Evolutionary conservation across 2,329 filamentous ascomycete species (phyloP).

Genomic region (Lasiodiplodia sp.): DNA sequence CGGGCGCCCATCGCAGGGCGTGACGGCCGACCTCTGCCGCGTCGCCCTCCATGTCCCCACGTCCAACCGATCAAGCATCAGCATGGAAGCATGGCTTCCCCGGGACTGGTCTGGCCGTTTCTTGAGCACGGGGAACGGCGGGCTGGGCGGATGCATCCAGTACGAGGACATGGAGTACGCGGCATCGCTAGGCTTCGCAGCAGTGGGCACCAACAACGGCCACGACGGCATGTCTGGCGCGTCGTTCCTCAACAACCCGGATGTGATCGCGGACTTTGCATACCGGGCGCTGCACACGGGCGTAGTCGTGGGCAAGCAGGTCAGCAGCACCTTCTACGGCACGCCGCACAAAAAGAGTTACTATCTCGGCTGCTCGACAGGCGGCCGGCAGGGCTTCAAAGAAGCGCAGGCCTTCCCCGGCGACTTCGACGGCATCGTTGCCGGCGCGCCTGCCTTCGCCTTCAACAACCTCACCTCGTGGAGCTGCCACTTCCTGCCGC

Average conservation of each 20-base stretch:
- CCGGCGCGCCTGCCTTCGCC: conserved; percentile 43
- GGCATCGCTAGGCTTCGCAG: conserved; percentile 47
- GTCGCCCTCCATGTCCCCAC: conserved; percentile 52
- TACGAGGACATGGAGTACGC: conserved; percentile 50
- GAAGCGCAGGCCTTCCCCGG: conserved; percentile 43
- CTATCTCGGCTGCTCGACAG: conserved; percentile 47
- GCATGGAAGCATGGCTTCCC: conserved; percentile 55
- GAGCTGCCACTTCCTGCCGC: conserved; percentile 42
- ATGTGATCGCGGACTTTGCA: conserved; percentile 57
- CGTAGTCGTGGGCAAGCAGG: conserved; percentile 49
- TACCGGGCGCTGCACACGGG: conserved; percentile 54
- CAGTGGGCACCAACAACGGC: conserved; percentile 51
- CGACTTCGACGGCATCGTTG: conserved; percentile 47
- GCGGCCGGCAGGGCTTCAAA: conserved; percentile 42
- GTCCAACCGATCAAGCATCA: conserved; percentile 49
- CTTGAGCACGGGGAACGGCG: conserved; percentile 51
- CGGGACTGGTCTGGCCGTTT: conserved; percentile 50
- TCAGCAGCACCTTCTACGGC: conserved; percentile 50
- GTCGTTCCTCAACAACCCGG: conserved; percentile 52
- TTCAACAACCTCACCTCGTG: conserved; percentile 47
- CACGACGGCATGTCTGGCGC: conserved; percentile 54
- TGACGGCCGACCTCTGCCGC: conserved; percentile 50
- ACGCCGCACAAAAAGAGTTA: conserved; percentile 50
- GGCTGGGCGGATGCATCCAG: conserved; percentile 48
- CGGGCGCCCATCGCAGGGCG: conserved; percentile 42